Base-by-base conservation (phyloP, 352 stramenopile species). In the Phytophthora podocarpi region DNA sequence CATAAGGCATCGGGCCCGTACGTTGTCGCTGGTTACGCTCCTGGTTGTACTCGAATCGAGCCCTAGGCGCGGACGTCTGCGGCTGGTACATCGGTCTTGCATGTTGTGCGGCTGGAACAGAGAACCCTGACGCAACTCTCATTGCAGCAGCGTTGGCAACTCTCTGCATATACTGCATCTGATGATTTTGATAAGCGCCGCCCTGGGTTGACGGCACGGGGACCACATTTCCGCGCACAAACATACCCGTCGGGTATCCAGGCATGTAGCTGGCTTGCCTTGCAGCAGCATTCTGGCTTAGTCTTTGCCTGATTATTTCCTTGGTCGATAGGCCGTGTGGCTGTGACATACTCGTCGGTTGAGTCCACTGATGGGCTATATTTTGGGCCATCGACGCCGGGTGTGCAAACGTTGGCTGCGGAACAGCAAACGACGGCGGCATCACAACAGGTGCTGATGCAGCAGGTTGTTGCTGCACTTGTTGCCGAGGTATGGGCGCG, bases 281-380 rank as follows among this genome's bases (percentile, higher is more conserved):
- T 40, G 52, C 49, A 20, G 32, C 57, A 35, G n/a, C 30, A 15
- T 56, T 61, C 39, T 75, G 55, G n/a, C 13, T 34, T 28, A 72
- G 4, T 47, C 58, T 34, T 48, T 65, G 60, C 20, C 52, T 34
- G 16, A 71, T 23, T 37, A 61, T 41, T 20, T 63, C 59, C 37
- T 45, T 65, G 18, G 28, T 59, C 30, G 35, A 20, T 10, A 47
- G 10, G 11, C n/a, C 31, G 10, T 58, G 27, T 8, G 39, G 16
- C 23, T 53, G 37, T 8, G 47, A 39, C 35, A 36, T 49, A 42
- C 24, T 46, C 12, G 40, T 24, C 11, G 16, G 31, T 24, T 69
- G 52, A 24, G 51, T 56, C 59, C 51, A 70, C 42, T 60, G 54
- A 26, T 45, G 58, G 24, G 42, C 57, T 45, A 64, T 20, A 11